A percentile compares a stretch with the other conserved stretches of the same genome.
phyloP scores from a whole-genome alignment of 306 rosid species.

The Alnus glutinosa region DNA sequence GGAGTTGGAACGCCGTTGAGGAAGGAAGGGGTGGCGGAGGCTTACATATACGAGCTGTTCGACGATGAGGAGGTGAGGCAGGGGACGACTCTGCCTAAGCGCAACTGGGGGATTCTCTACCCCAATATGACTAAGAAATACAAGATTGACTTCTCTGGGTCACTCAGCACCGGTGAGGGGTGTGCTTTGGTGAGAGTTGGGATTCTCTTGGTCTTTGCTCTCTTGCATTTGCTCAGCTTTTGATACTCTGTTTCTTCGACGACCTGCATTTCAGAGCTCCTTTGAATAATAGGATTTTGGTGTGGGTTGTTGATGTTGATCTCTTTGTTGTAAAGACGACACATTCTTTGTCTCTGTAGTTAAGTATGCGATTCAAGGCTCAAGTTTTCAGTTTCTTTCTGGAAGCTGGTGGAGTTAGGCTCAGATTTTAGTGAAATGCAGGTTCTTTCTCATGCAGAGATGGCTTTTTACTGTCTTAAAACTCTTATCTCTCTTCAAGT shows the following conservation, averaged over 20 bases:
- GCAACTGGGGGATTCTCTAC: conserved; percentile 73
- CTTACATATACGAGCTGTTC: conserved; percentile 69
- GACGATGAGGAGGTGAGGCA: conserved; percentile 43
- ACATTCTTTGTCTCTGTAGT: neutral
- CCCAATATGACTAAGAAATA: conserved; percentile 70
- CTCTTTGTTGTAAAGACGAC: neutral
- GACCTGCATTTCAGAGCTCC: neutral
- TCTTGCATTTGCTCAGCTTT: conserved; percentile 6
- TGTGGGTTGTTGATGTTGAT: neutral
- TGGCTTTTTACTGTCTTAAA: neutral
- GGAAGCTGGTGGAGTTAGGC: neutral
- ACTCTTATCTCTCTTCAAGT: neutral
- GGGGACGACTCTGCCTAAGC: conserved; percentile 16
- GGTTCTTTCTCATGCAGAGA: neutral
- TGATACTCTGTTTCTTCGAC: neutral
- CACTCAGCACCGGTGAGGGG: neutral
- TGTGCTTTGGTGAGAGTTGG: conserved; percentile 11
- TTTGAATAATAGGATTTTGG: neutral
- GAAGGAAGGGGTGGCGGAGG: conserved; percentile 59
- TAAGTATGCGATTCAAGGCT: neutral
- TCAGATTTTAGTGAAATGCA: neutral
- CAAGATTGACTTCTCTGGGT: conserved; percentile 54
- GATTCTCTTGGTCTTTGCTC: conserved; percentile 16
- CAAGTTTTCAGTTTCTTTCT: neutral
- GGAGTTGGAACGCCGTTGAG: conserved; percentile 70